Evolutionary conservation across 2,329 filamentous ascomycete genomes (phyloP).

Genomic region (Hypomyces perniciosus): DNA sequence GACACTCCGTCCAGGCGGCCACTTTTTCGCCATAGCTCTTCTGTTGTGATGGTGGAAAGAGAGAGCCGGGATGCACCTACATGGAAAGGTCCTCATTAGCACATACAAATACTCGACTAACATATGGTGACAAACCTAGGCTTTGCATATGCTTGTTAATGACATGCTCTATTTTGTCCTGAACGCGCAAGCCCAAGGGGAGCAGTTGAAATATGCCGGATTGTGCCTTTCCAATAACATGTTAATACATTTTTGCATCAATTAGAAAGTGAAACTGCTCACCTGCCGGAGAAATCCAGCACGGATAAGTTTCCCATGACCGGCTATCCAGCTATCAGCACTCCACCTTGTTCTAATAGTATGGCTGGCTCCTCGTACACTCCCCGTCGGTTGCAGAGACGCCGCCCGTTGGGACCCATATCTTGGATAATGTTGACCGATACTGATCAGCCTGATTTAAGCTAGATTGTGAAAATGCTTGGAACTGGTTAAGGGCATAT

Average conservation of each 20-base stretch:
- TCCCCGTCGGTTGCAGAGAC: constrained; percentile 53
- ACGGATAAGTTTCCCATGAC: constrained; percentile 60
- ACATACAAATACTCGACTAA: background rate
- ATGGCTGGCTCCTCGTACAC: constrained; percentile 30
- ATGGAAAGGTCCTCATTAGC: background rate
- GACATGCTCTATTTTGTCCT: constrained; percentile 77
- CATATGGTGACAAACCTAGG: constrained; percentile 45
- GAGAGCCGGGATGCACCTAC: constrained; percentile 72
- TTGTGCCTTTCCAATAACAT: constrained; percentile 54
- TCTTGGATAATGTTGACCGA: constrained; percentile 52
- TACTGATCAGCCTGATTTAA: constrained; percentile 28
- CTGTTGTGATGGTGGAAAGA: constrained; percentile 78
- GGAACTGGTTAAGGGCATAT: constrained; percentile 9
- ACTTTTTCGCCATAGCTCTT: constrained; percentile 75
- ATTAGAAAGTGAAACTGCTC: constrained; percentile 15
- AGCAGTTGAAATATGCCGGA: constrained; percentile 89
- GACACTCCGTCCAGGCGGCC: constrained; percentile 68
- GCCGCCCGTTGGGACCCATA: constrained; percentile 75
- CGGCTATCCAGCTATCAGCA: constrained; percentile 39
- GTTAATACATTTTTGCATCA: constrained; percentile 4
- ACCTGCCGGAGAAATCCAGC: constrained; percentile 72
- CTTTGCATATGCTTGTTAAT: constrained; percentile 85
- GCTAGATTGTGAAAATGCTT: constrained; percentile 19
- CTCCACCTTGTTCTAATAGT: background rate
- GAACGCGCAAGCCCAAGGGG: constrained; percentile 78